These are phyloP conservation scores for Mycena citricolor DNA, from an alignment of 1,284 basidiomycete species.

Conservation along the genomic window DNA sequence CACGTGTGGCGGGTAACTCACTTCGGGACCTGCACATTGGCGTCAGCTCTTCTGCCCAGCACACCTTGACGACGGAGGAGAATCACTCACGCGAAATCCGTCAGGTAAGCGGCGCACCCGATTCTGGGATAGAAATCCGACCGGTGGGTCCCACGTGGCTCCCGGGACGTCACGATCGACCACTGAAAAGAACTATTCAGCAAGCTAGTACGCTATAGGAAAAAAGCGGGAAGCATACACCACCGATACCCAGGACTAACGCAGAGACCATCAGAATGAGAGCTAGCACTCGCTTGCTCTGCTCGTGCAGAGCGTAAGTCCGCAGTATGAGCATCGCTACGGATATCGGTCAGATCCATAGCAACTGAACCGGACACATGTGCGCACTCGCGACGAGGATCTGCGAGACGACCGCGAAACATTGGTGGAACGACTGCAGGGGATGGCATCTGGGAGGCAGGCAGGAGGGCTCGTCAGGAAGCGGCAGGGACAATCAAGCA, in stretches of 20 bases:
- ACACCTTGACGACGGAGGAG: neutral
- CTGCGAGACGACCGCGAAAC: conserved; percentile 7
- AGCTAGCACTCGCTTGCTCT: conserved; percentile 5
- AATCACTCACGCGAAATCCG: neutral
- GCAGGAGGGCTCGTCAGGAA: neutral
- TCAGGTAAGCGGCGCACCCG: conserved; percentile 4
- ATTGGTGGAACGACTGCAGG: conserved; percentile 10
- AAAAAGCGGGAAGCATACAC: neutral
- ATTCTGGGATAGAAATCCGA: neutral
- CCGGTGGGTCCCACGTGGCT: no score
- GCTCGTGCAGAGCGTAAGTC: conserved; percentile 21
- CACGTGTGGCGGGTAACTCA: no score
- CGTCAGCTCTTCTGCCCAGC: no score
- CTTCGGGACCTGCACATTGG: conserved; percentile 1
- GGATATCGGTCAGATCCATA: neutral
- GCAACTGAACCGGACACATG: neutral
- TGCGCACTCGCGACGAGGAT: conserved; percentile 6
- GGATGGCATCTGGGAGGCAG: conserved; percentile 4
- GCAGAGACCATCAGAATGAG: neutral
- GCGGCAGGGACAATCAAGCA: no score
- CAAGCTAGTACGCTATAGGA: neutral
- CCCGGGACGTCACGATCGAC: neutral
- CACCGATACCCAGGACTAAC: neutral
- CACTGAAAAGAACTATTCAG: conserved; percentile 2
- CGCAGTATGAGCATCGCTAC: conserved; percentile 21